phyloP scores from a whole-genome alignment of 2,329 filamentous ascomycete genomes.

The Trichothecium sympodiale region DNA sequence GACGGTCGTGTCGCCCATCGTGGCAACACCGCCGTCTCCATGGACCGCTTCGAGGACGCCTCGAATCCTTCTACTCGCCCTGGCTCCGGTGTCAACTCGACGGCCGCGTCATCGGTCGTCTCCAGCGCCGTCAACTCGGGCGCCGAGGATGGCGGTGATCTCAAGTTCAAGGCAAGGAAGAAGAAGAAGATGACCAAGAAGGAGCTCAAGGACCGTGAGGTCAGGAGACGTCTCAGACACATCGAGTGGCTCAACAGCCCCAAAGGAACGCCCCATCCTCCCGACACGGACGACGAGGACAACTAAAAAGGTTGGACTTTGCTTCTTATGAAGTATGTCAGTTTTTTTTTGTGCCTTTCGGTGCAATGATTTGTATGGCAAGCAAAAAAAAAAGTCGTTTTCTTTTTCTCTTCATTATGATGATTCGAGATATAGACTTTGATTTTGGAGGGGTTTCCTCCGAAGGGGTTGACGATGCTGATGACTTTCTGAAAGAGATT shows the following conservation, averaged over 20 bases:
- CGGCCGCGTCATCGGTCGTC: slow-evolving; percentile 43
- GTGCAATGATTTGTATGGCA: no score
- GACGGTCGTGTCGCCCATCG: slow-evolving; percentile 81
- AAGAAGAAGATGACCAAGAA: slow-evolving; percentile 99
- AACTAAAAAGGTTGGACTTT: slow-evolving; percentile 5
- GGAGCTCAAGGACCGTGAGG: slow-evolving; percentile 88
- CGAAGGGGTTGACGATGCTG: neutral
- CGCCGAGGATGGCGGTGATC: slow-evolving; percentile 63
- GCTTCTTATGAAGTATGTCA: neutral
- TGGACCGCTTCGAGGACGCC: slow-evolving; percentile 81
- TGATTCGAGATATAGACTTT: no score
- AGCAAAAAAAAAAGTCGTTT: neutral
- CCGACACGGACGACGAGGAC: slow-evolving; percentile 68
- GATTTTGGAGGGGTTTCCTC: no score
- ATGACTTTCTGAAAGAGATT: neutral
- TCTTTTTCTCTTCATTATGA: slow-evolving; percentile 1
- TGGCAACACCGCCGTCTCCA: slow-evolving; percentile 59
- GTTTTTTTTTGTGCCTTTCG: no score
- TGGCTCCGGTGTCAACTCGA: slow-evolving; percentile 47
- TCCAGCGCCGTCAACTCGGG: slow-evolving; percentile 61
- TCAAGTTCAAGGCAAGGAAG: slow-evolving; percentile 84
- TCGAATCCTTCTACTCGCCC: slow-evolving; percentile 34
- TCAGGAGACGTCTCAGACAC: slow-evolving; percentile 75
- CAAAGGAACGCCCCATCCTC: slow-evolving; percentile 70
- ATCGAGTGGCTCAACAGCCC: slow-evolving; percentile 75